Conservation (phyloP, 2,329 filamentous ascomycete genomes). For the Tolypocladium paradoxum region DNA sequence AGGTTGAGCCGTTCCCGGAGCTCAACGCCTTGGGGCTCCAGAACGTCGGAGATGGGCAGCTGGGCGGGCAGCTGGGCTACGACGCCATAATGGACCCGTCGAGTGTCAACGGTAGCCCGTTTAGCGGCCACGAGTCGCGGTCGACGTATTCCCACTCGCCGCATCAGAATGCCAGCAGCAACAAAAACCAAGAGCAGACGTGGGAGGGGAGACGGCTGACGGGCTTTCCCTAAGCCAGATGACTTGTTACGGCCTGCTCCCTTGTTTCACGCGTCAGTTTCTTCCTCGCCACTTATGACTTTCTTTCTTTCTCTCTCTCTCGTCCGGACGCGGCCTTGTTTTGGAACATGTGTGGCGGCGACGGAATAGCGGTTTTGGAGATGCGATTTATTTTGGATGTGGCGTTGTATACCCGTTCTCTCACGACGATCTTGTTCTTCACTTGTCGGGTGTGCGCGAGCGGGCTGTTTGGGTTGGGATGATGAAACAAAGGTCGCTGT, state of each 20-base stretch:
- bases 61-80: conserved; percentile 18
- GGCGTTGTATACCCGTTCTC: background rate
- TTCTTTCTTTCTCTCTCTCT: background rate
- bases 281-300: background rate
- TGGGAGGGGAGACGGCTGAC: conserved; percentile 15
- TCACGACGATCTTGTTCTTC: background rate
- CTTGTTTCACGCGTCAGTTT: background rate
- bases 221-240: conserved; percentile 6
- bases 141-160: conserved; percentile 25
- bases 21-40: conserved; percentile 23
- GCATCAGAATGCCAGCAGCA: conserved; percentile 15
- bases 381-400: background rate
- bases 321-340: background rate
- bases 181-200: background rate
- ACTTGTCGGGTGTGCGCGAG: background rate
- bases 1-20: conserved; percentile 20
- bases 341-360: background rate
- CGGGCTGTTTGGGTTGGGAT: background rate
- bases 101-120: conserved; percentile 23
- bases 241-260: background rate
- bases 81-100: conserved; percentile 20
- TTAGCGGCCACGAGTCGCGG: conserved; percentile 23
- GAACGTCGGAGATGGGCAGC: conserved; percentile 10
- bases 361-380: background rate
- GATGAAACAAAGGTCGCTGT: background rate